These are phyloP conservation scores for Drechslerella coelobrocha DNA, from an alignment of 2,329 filamentous ascomycete genomes.

Conservation along the genomic window DNA sequence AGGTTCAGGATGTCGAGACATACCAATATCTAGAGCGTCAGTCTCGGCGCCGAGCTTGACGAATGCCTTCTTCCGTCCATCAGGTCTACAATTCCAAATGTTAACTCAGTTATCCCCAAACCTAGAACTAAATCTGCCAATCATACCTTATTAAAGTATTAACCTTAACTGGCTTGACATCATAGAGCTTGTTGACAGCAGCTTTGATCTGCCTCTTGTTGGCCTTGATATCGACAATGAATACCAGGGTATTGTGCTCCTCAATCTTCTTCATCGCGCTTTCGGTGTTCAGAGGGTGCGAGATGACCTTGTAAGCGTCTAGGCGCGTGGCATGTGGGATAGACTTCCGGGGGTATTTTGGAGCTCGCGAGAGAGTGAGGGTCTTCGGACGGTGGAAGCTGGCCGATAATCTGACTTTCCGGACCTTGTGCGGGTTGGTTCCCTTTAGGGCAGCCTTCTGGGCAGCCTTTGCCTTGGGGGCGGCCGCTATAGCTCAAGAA, in stretches of 20 bases:
- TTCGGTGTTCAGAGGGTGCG: constrained; percentile 99
- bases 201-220: constrained; percentile 99
- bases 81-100: constrained; percentile 68
- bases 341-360: constrained; percentile 97
- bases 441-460: constrained; percentile 96
- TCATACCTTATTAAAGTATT: constrained; percentile 96
- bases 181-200: constrained; percentile 98
- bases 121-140: background rate
- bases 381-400: constrained; percentile 99
- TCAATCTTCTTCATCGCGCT: constrained; percentile 99
- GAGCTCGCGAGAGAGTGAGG: constrained; percentile 83
- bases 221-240: constrained; percentile 95
- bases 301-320: constrained; percentile 96
- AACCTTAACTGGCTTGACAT: constrained; percentile 97
- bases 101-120: constrained; percentile 46
- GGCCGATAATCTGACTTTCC: constrained; percentile 89
- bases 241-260: constrained; percentile 99
- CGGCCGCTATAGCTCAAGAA: constrained; percentile 61
- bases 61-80: constrained; percentile 99
- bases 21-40: constrained; percentile 88
- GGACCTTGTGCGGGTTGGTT: constrained; percentile 80
- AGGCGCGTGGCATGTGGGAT: constrained; percentile 87
- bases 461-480: constrained; percentile 89
- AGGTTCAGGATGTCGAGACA: background rate
- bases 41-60: constrained; percentile 94